Evolutionary conservation across 768 basidiomycete species (phyloP).

Genomic region (Naganishia onofrii): DNA sequence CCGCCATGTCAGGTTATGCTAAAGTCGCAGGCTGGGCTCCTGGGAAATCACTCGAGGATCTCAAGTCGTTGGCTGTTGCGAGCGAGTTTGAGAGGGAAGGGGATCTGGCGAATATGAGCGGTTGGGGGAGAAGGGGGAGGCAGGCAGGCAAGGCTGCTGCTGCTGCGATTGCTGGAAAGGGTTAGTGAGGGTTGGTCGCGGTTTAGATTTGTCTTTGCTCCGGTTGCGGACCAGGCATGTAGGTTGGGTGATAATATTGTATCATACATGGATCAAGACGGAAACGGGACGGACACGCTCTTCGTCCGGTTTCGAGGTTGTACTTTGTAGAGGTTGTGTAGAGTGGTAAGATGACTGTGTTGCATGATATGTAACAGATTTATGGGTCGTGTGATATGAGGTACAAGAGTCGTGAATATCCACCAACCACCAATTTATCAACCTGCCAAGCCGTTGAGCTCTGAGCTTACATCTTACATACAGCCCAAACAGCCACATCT

Average conservation of each 20-base stretch:
- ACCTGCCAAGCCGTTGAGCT: too few species aligned
- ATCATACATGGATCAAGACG: not conserved
- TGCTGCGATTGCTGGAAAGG: conserved; percentile 9
- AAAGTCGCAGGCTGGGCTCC: conserved; percentile 32
- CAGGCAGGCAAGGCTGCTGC: conserved; percentile 24
- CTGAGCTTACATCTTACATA: too few species aligned
- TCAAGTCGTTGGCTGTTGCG: conserved; percentile 23
- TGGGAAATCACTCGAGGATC: conserved; percentile 30
- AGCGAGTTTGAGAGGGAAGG: conserved; percentile 35
- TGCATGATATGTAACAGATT: too few species aligned
- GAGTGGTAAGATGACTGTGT: too few species aligned
- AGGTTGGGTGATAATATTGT: not conserved
- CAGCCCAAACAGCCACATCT: too few species aligned
- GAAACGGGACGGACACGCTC: not conserved
- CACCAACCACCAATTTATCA: too few species aligned
- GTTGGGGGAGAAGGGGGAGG: conserved; percentile 30
- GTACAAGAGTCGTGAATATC: too few species aligned
- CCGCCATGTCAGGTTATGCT: conserved; percentile 30
- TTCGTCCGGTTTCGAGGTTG: not conserved
- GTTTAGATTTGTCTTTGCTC: too few species aligned
- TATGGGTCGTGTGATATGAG: too few species aligned
- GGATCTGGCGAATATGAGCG: conserved; percentile 31
- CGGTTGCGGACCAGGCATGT: not conserved
- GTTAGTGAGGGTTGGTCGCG: not conserved
- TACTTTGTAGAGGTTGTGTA: not conserved